Evolutionary conservation across 768 basidiomycete genomes (phyloP), one percentile per base, ranked within the genome.

Genomic region (Suillus variegatus): DNA sequence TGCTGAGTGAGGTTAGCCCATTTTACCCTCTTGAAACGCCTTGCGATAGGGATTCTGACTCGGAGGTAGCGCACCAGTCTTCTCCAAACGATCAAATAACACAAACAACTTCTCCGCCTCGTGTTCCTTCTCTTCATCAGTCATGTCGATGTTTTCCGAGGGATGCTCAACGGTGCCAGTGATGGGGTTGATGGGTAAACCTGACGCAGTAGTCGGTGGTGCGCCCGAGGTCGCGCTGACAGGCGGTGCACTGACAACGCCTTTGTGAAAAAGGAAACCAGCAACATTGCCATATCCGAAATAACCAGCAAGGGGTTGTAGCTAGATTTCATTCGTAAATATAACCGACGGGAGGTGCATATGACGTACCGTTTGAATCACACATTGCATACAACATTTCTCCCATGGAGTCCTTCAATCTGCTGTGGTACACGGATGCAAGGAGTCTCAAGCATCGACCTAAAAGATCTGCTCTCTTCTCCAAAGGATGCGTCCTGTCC

Each of bases 241-340:
- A 22, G 72, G 74, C 1, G 89, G 91, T 7, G 87, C 84, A 63
- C 76, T 84, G 72, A 92, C 82, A 70, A 99, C 83, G 18, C 95
- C 95, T 73, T 95, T 96, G 74, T 92, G 88, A 80, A 94, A 96
- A 32, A 99, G 82, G 82, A 94, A 92, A 1, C 97, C 97, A 0
- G 95, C 94, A 49, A 95, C 94, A 74, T 95, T 95, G 49, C 97
- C 97, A 71, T 99, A 99, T 8, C 97, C 97, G 61, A 97, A 85
- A 52, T 91, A 85, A 5, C 87, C 84, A n/a, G 87, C 86, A 18
- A 99, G 80, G n/a, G 0, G 82, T 85, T 6, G 84, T 81, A n/a
- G 92, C 94, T 89, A 72, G 57, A 25, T 22, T 28, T 32, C 14
- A 47, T n/a, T 16, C 4, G 47, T 13, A 66, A 55, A 66, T 57